Base-by-base conservation (phyloP, 2,329 filamentous ascomycete genomes). In the Claviceps africana region DNA sequence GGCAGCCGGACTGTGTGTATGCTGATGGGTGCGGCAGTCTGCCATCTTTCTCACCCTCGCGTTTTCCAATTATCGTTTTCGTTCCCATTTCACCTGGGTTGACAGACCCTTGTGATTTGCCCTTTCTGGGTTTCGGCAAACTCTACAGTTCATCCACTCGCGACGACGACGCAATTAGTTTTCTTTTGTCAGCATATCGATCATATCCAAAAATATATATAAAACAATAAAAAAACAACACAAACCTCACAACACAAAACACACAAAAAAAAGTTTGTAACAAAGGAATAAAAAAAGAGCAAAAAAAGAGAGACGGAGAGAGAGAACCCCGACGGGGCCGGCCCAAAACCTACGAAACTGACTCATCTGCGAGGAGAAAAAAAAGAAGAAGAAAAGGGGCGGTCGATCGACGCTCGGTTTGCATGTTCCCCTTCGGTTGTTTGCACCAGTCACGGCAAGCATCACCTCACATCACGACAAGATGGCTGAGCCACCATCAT, bases 401-500 rank as follows among this genome's bases (percentile, higher is more conserved):
- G 33, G n/a, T 42, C n/a, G 4, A 31, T 17, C 15, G 35, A 42
- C 39, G n/a, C 31, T 30, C n/a, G 22, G 19, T 28, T 33, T 31
- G 15, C 17, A 53, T 48, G 44, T 21, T 13, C 22, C n/a, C n/a
- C 9, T 9, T 49, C 31, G 8, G 35, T 33, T 30, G 45, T 31
- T 19, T 33, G 21, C 7, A 30, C 30, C 11, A 22, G 39, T 46
- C 39, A 13, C 21, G 31, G 50, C 33, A 49, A 31, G 50, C 33
- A 49, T 52, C 47, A 47, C 31, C 42, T 44, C 43, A 47, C 44
- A 43, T 19, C 39, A 48, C 19, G 21, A 22, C 22, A 43, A 46
- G 60, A 81, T 81, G 77, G 71, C 72, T 55, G 80, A 83, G 62
- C 73, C 75, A 59, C 79, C 79, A 6, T 83, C 81, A 6, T 83